A percentile compares a stretch with the other conserved stretches of the same genome.
phyloP scores from a whole-genome alignment of 2,329 filamentous ascomycete genomes.

The Trematosphaeria pertusa region DNA sequence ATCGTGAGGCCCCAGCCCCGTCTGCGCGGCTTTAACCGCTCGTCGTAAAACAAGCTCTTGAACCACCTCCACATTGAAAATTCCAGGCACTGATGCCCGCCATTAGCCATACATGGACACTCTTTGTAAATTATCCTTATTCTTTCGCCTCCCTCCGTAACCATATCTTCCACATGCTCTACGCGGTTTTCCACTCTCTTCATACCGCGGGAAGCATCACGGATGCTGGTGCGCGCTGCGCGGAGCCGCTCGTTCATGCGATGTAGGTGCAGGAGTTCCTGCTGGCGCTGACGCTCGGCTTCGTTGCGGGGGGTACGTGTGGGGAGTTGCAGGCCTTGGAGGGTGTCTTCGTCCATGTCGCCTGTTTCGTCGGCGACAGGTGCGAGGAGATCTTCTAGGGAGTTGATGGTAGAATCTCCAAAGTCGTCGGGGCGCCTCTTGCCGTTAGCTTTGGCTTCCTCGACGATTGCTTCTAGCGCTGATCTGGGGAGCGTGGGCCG shows the following conservation, averaged over 20 bases:
- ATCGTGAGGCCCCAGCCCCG: conserved; percentile 45
- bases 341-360: conserved; percentile 42
- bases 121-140: conserved; percentile 17
- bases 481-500: conserved; percentile 41
- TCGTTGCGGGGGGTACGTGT: conserved; percentile 43
- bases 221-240: conserved; percentile 50
- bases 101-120: conserved; percentile 28
- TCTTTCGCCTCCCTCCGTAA: conserved; percentile 7
- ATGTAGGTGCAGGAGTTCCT: conserved; percentile 51
- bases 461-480: conserved; percentile 50
- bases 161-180: conserved; percentile 37
- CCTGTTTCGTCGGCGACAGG: conserved; percentile 25
- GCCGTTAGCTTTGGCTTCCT: conserved; percentile 42
- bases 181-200: conserved; percentile 50
- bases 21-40: conserved; percentile 24
- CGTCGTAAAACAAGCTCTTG: conserved; percentile 37
- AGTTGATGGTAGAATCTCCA: conserved; percentile 57
- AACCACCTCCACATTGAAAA: conserved; percentile 30
- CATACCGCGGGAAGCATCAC: conserved; percentile 53
- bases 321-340: conserved; percentile 38
- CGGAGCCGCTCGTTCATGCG: conserved; percentile 51
- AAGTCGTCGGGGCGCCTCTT: conserved; percentile 34
- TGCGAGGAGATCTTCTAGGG: conserved; percentile 54
- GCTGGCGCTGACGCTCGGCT: conserved; percentile 50
- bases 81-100: conserved; percentile 12